phyloP scores from a whole-genome alignment of 495 filamentous ascomycete genomes.

The Annulohypoxylon nitens region DNA sequence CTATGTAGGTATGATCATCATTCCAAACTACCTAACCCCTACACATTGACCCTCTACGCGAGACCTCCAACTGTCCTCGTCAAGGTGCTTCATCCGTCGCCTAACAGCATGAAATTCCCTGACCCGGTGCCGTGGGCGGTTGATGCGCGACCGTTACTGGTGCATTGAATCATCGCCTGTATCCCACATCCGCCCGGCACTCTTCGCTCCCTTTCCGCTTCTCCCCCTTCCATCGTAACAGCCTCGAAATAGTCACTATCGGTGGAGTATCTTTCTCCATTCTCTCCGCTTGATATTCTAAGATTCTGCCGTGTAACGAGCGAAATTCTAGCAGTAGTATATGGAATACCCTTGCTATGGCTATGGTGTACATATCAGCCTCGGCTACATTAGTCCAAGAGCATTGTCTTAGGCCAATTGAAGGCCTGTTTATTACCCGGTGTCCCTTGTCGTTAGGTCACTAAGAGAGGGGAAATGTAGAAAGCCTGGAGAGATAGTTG shows the following conservation, averaged over 20 bases:
- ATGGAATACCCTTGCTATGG: background rate
- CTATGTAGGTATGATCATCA: background rate
- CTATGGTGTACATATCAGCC: background rate
- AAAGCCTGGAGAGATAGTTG: background rate
- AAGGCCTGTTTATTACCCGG: background rate
- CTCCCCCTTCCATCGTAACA: background rate
- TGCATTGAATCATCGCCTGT: background rate
- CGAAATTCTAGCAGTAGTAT: background rate
- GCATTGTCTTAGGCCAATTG: no score
- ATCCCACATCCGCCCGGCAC: background rate
- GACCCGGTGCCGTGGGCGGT: background rate
- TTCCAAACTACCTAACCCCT: background rate
- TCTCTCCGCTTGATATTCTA: slow-evolving; percentile 14
- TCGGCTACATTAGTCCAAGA: slow-evolving; percentile 5
- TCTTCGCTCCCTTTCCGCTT: background rate
- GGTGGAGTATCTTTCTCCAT: background rate
- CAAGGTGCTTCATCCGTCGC: background rate
- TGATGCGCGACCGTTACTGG: slow-evolving; percentile 17
- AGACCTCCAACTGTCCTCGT: background rate
- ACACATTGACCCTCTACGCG: background rate
- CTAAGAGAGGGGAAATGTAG: background rate
- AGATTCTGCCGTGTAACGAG: slow-evolving; percentile 38
- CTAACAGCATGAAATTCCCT: background rate
- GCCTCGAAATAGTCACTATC: background rate
- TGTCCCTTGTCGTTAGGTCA: background rate